These are phyloP conservation scores for Monosporozyma unispora DNA, from an alignment of 805 yeast species.

Conservation along the genomic window DNA sequence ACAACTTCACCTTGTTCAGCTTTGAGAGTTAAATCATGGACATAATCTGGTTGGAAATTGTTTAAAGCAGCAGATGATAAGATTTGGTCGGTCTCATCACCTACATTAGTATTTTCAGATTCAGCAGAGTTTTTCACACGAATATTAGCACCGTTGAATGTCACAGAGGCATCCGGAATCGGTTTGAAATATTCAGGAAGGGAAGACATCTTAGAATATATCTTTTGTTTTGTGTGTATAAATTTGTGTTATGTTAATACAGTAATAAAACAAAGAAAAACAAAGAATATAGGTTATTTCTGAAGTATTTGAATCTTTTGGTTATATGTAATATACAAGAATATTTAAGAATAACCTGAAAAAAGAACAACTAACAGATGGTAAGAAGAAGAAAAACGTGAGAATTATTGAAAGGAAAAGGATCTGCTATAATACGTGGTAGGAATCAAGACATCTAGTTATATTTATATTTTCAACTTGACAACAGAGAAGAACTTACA, in stretches of 20 bases:
- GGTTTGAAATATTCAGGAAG: conserved; percentile 21
- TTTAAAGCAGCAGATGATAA: conserved; percentile 1
- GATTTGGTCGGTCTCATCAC: neutral
- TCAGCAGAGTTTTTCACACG: conserved; percentile 3
- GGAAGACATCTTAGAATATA: conserved; percentile 10
- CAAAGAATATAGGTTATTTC: neutral
- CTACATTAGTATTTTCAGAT: neutral
- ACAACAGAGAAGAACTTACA: no score
- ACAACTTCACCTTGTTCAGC: conserved; percentile 24
- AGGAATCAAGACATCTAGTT: neutral
- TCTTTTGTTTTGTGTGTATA: neutral
- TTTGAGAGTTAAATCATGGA: conserved; percentile 16
- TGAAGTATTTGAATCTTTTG: neutral
- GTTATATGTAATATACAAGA: neutral
- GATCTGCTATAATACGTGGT: neutral
- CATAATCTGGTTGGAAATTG: neutral
- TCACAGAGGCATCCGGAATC: conserved; percentile 18
- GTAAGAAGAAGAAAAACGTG: neutral
- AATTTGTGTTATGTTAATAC: neutral
- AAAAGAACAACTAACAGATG: no score
- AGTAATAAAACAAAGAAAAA: neutral
- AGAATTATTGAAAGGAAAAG: neutral
- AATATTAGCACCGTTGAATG: conserved; percentile 18
- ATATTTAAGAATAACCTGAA: neutral
- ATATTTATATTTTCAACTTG: neutral